These are phyloP conservation scores for Cutaneotrichosporon cavernicola DNA, from an alignment of 1,284 basidiomycete species.

Conservation along the genomic window DNA sequence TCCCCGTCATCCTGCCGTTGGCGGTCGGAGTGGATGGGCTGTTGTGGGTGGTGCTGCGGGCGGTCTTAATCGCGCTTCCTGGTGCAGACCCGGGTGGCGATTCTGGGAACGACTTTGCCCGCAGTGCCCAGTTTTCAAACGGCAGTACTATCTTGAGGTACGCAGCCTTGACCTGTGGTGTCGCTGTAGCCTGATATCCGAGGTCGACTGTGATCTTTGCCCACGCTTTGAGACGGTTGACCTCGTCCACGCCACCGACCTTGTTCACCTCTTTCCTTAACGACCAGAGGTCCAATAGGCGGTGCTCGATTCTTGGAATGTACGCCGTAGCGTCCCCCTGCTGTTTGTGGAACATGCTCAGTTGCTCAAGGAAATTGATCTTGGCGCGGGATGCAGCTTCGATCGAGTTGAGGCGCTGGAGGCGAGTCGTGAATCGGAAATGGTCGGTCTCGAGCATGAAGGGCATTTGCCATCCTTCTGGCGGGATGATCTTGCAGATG, in stretches of 20 bases:
- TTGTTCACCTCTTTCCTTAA: slow-evolving; percentile 87
- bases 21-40: background rate
- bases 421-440: slow-evolving; percentile 79
- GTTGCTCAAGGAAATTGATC: slow-evolving; percentile 93
- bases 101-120: slow-evolving; percentile 59
- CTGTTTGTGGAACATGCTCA: slow-evolving; percentile 88
- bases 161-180: slow-evolving; percentile 79
- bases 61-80: background rate
- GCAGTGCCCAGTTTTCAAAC: slow-evolving; percentile 84
- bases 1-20: slow-evolving; percentile 21
- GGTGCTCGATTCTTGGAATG: slow-evolving; percentile 88
- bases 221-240: slow-evolving; percentile 75
- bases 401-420: slow-evolving; percentile 93
- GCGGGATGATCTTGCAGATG: slow-evolving; percentile 95
- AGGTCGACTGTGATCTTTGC: slow-evolving; percentile 74
- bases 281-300: slow-evolving; percentile 87
- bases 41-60: background rate
- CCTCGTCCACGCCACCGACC: slow-evolving; percentile 79
- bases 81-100: slow-evolving; percentile 38
- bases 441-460: slow-evolving; percentile 90
- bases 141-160: slow-evolving; percentile 89
- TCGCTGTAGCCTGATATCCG: slow-evolving; percentile 61
- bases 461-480: slow-evolving; percentile 90
- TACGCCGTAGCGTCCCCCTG: slow-evolving; percentile 81
- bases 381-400: slow-evolving; percentile 96